These are phyloP conservation scores for Ceratobasidium sp. DNA, from an alignment of 1,284 basidiomycete species.

Conservation along the genomic window DNA sequence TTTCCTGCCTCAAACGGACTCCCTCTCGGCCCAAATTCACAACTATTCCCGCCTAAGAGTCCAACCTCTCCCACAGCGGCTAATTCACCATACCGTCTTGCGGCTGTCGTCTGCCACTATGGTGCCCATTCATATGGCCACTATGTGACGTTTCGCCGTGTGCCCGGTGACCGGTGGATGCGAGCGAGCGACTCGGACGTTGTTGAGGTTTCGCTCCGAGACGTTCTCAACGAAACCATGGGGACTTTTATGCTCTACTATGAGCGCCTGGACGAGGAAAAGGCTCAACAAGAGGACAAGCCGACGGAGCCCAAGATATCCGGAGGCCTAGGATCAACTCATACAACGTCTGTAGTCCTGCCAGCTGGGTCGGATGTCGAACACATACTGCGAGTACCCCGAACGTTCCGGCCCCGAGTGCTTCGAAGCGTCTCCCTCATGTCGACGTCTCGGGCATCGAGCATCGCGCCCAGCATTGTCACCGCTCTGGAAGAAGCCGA, in stretches of 20 bases:
- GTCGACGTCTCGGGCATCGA: conserved; percentile 21
- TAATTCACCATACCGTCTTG: conserved; percentile 72
- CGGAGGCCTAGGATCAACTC: conserved; percentile 24
- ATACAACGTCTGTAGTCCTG: conserved; percentile 16
- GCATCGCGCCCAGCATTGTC: conserved; percentile 11
- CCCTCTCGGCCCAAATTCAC: conserved; percentile 16
- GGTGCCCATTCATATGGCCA: conserved; percentile 90
- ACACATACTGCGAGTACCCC: conserved; percentile 5
- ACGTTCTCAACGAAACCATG: conserved; percentile 72
- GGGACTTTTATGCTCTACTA: conserved; percentile 92
- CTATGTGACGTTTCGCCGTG: conserved; percentile 87
- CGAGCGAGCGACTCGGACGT: conserved; percentile 85
- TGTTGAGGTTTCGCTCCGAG: conserved; percentile 75
- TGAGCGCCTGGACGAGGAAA: conserved; percentile 63
- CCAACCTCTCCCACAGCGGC: conserved; percentile 60
- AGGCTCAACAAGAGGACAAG: background rate
- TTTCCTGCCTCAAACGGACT: conserved; percentile 46
- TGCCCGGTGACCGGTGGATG: conserved; percentile 69
- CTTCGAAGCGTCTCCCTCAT: conserved; percentile 31
- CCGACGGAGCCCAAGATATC: background rate
- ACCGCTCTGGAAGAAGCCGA: conserved; percentile 8
- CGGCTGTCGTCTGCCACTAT: conserved; percentile 86
- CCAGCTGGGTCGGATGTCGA: conserved; percentile 23
- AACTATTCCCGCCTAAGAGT: conserved; percentile 53
- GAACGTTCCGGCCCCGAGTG: conserved; percentile 21